Conservation (phyloP, 768 basidiomycete species). For the Podaxis sp. region DNA sequence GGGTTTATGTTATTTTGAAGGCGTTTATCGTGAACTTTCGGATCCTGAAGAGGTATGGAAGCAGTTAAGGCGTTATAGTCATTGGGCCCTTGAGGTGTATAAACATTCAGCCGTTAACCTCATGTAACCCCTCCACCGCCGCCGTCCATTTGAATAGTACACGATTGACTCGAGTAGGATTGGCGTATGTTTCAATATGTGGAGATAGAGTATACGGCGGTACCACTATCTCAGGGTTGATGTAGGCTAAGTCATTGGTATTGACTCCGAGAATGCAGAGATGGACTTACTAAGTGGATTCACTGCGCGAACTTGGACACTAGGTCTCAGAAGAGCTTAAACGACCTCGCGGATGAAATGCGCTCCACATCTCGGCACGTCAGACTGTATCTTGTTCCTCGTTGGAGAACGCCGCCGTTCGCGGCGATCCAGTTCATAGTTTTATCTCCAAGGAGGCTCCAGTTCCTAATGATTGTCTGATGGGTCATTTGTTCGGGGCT, state of each 20-base stretch:
- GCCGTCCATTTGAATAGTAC: neutral
- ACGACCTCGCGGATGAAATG: slow-evolving; percentile 40
- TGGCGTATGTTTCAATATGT: neutral
- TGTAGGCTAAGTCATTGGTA: neutral
- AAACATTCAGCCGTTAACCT: slow-evolving; percentile 12
- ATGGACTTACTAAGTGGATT: neutral
- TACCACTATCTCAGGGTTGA: neutral
- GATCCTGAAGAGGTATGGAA: slow-evolving; percentile 7
- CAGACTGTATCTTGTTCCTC: slow-evolving; percentile 72
- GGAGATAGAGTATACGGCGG: neutral
- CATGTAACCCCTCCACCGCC: neutral
- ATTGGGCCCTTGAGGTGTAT: slow-evolving; percentile 1
- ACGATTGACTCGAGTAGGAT: neutral
- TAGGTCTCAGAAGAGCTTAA: slow-evolving; percentile 24
- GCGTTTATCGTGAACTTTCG: slow-evolving; percentile 7
- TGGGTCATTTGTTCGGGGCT: neutral
- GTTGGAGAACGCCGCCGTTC: slow-evolving; percentile 51
- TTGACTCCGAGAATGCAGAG: neutral
- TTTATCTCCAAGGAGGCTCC: slow-evolving; percentile 45
- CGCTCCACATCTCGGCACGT: slow-evolving; percentile 84
- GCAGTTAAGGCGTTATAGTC: neutral
- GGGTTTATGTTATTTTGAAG: slow-evolving; percentile 2
- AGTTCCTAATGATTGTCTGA: slow-evolving; percentile 52
- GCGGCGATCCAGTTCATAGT: slow-evolving; percentile 36
- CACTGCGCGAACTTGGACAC: neutral